These are phyloP conservation scores for Sporothrix globosa DNA, from an alignment of 2,329 filamentous ascomycete species.

Conservation along the genomic window DNA sequence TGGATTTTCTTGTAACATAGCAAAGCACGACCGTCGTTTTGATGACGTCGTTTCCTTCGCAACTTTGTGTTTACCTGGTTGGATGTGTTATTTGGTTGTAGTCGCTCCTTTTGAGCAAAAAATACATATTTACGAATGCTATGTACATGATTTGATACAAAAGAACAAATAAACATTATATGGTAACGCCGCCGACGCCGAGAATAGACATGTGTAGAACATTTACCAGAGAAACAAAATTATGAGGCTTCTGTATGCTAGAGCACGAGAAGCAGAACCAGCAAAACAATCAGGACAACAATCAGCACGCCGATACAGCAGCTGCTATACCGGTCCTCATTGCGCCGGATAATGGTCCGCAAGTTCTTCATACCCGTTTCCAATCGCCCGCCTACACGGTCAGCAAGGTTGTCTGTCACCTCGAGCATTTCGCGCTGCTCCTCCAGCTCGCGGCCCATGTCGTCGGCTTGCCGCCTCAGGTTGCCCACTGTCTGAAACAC, in stretches of 20 bases:
- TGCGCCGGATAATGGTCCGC: slow-evolving; percentile 79
- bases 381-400: slow-evolving; percentile 83
- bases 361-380: slow-evolving; percentile 86
- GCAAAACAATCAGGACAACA: slow-evolving; percentile 80
- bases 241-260: slow-evolving; percentile 39
- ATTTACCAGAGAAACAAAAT: background rate
- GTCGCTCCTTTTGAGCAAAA: background rate
- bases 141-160: background rate
- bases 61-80: background rate
- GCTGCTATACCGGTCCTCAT: slow-evolving; percentile 85
- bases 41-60: too few relatives aligned
- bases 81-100: background rate
- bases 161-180: background rate
- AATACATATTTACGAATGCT: background rate
- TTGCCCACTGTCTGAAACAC: slow-evolving; percentile 94
- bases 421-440: slow-evolving; percentile 91
- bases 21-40: background rate
- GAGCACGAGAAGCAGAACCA: slow-evolving; percentile 74
- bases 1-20: background rate
- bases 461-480: slow-evolving; percentile 83
- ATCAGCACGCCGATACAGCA: slow-evolving; percentile 92
- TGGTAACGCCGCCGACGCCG: background rate
- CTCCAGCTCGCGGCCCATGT: slow-evolving; percentile 95
- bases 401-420: slow-evolving; percentile 79
- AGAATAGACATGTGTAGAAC: background rate